phyloP scores from a whole-genome alignment of 495 filamentous ascomycete species.

The Penicillium angulare region DNA sequence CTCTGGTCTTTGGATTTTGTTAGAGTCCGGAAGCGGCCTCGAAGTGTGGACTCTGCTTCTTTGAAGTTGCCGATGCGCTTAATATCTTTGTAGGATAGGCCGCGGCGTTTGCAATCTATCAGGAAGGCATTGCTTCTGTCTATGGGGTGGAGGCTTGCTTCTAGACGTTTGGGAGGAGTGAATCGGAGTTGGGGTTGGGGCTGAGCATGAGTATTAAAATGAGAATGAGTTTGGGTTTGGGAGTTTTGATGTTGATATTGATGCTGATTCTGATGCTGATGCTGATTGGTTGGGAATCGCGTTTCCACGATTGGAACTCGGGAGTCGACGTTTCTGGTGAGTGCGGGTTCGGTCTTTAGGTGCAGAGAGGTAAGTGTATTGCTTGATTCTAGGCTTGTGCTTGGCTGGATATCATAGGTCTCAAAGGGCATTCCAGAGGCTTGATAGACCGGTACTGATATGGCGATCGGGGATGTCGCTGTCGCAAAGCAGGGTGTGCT shows the following conservation, averaged over 20 bases:
- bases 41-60: conserved; percentile 84
- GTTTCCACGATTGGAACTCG: too few relatives aligned
- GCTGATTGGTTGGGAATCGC: conserved; percentile 4
- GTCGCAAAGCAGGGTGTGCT: too few relatives aligned
- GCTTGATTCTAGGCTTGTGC: too few relatives aligned
- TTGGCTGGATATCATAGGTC: too few relatives aligned
- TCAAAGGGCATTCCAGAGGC: too few relatives aligned
- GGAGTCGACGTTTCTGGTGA: too few relatives aligned
- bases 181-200: not conserved
- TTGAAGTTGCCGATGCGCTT: conserved; percentile 59
- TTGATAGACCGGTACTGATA: too few relatives aligned
- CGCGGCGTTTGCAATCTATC: conserved; percentile 58
- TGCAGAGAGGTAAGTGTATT: too few relatives aligned
- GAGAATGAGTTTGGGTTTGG: not conserved
- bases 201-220: not conserved
- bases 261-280: not conserved
- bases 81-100: conserved; percentile 80
- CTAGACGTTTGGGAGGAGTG: not conserved
- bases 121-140: conserved; percentile 61
- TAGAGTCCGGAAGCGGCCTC: conserved; percentile 74
- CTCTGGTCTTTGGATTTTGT: conserved; percentile 74
- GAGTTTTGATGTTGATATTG: not conserved
- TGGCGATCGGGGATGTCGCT: too few relatives aligned
- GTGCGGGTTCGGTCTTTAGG: too few relatives aligned
- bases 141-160: conserved; percentile 7